phyloP scores from a whole-genome alignment of 495 filamentous ascomycete species.

The Cercophora scortea region DNA sequence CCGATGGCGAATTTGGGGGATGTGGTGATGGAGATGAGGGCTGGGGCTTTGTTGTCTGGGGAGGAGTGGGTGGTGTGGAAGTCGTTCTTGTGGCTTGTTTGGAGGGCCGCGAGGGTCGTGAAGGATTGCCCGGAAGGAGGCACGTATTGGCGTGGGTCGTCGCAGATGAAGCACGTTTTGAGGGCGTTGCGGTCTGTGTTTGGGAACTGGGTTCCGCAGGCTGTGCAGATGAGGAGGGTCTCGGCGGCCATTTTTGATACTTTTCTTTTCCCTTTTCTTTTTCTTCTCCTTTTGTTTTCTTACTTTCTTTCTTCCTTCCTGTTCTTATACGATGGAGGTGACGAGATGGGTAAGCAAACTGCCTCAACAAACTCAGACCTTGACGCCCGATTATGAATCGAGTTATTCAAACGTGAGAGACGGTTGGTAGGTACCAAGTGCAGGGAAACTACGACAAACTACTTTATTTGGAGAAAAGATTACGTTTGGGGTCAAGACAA shows the following conservation, averaged over 20 bases:
- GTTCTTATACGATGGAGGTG: too few relatives aligned
- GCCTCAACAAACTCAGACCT: too few relatives aligned
- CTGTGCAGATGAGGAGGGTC: slow-evolving; percentile 42
- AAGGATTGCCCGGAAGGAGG: slow-evolving; percentile 52
- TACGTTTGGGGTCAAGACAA: too few relatives aligned
- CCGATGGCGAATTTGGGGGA: slow-evolving; percentile 64
- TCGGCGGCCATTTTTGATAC: not conserved
- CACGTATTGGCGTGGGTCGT: slow-evolving; percentile 67
- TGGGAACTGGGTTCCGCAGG: slow-evolving; percentile 67
- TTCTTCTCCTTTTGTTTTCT: too few relatives aligned
- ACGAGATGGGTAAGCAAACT: too few relatives aligned
- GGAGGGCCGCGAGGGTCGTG: slow-evolving; percentile 42
- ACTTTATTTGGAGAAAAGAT: too few relatives aligned
- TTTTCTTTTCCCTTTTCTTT: not conserved
- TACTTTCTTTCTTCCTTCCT: too few relatives aligned
- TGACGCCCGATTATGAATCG: too few relatives aligned
- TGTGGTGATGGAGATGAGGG: slow-evolving; percentile 47
- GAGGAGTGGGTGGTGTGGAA: slow-evolving; percentile 19
- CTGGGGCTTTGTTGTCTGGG: not conserved
- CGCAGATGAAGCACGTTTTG: slow-evolving; percentile 63
- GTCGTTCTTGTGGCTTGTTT: slow-evolving; percentile 30
- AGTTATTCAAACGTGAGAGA: too few relatives aligned
- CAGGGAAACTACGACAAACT: too few relatives aligned
- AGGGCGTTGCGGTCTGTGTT: slow-evolving; percentile 32
- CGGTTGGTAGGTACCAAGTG: too few relatives aligned